Evolutionary conservation across 192 early-diverging fungal species (phyloP), one percentile per base, ranked within the genome.

Genomic region (Backusella macrospora): DNA sequence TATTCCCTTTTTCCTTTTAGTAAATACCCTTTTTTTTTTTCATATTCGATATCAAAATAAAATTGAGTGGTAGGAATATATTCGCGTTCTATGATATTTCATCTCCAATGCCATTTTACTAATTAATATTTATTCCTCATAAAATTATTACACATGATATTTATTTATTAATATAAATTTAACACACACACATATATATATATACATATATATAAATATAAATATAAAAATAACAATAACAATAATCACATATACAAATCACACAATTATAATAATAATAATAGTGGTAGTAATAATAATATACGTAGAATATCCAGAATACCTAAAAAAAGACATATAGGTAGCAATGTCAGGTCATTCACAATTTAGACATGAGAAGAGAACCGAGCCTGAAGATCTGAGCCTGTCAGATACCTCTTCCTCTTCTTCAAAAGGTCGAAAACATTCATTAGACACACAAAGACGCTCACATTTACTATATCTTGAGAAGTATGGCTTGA

Each of bases 401-500:
- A 59, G 52, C 13, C 52, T 26, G 52, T 59, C 52, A 26, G 52
- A 59, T 59, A 59, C 21, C 10, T 59, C 52, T 26, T 26, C 52
- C 52, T 26, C 21, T 23, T 59, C 18, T 26, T 26, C 52, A 18
- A 59, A 59, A 59, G 18, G 10, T 59, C 52, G 44, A 47, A 68
- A 44, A 59, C 12, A 13, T 15, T 37, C 67, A 1, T 29, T 68
- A 12, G 26, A 40, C 13, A 59, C 71, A n/a, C 37, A 44, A 44
- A 18, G 71, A 21, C 73, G 72, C 55, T 77, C 76, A 45, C 70
- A 55, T 62, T 16, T 73, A 23, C 34, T 77, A 14, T 77, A 77
- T 39, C 48, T 65, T 13, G 76, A 77, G 48, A 72, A 72, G 21
- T 77, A 77, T 63, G 76, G 76, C 5, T 40, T 77, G 23, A 73